These are phyloP conservation scores for Stevia rebaudiana DNA, from an alignment of 140 eudicot species.

Conservation along the genomic window DNA sequence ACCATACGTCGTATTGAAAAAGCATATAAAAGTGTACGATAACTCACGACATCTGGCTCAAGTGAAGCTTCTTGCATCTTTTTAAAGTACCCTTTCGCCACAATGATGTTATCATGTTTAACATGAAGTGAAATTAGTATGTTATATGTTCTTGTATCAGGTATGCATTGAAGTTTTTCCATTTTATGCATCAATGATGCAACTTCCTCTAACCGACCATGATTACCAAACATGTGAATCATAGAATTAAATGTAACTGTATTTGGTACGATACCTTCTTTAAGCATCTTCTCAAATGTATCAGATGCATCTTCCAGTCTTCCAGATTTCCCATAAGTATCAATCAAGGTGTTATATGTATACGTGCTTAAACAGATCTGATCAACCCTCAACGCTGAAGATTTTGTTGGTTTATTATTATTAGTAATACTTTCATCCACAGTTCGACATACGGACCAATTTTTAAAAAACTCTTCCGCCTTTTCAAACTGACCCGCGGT, in stretches of 20 bases:
- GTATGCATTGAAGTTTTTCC: constrained; percentile 57
- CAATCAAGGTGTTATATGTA: constrained; percentile 79
- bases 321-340: constrained; percentile 85
- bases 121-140: constrained; percentile 75
- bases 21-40: constrained; percentile 80
- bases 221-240: constrained; percentile 82
- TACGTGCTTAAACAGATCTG: constrained; percentile 46
- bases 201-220: constrained; percentile 65
- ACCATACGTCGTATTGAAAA: constrained; percentile 82
- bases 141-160: constrained; percentile 81
- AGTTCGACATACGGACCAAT: constrained; percentile 48
- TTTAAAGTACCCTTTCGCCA: constrained; percentile 51
- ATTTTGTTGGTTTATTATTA: not conserved
- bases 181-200: constrained; percentile 53
- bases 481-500: constrained; percentile 67
- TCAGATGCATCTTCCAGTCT: constrained; percentile 54
- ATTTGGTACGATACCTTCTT: constrained; percentile 55
- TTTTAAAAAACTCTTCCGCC: constrained; percentile 67
- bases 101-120: constrained; percentile 52
- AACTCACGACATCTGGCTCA: constrained; percentile 74
- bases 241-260: constrained; percentile 80
- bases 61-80: constrained; percentile 65
- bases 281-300: constrained; percentile 58
- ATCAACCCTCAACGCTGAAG: constrained; percentile 15
- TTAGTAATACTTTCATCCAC: not conserved